Evolutionary conservation across 2,329 filamentous ascomycete species (phyloP), one percentile per base, ranked within the genome.

Genomic region (Cercospora citrullina): DNA sequence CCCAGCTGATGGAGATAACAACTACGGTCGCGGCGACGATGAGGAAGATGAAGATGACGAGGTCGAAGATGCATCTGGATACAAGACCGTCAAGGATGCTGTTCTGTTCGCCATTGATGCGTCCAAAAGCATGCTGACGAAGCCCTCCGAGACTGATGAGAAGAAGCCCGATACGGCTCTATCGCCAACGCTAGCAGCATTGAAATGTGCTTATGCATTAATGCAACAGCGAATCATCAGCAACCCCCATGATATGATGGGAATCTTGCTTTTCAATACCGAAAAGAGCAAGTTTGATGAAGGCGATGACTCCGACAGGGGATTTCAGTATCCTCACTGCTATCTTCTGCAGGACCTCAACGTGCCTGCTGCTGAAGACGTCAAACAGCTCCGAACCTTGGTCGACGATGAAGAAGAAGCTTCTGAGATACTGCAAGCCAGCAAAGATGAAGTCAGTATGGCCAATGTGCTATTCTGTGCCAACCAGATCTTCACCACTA

Each of bases 151-250:
- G 2, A 85, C 85, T 6, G 85, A 87, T 69, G 86, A 89, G 61
- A 96, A 92, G 80, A 94, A 93, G 78, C 87, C 89, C 53, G 90
- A 92, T 71, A 88, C 84, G 66, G 92, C 94, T 75, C 66, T 78
- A 1, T 94, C 91, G 55, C 89, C 94, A 4, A 85, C 93, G 0
- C 86, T 90, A 63, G 94, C 94, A 16, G 94, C 95, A 4, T 81
- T 99, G 60, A 97, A 97, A 84, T 97, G 93, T 75, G 95, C 94
- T 67, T 96, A 96, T 76, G 89, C 93, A 76, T 84, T 99, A 63
- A 97, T 99, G 92, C 93, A 98, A 81, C 94, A 98, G 81, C 92
- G 95, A 74, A 98, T 99, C 79, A 98, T 99, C 74, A 94, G 94
- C 3, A 94, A 94, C 69, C 95, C 95, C 1, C 94, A 90, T 76